phyloP scores from a whole-genome alignment of 2,329 filamentous ascomycete genomes.

The Drechslerella dactyloides region DNA sequence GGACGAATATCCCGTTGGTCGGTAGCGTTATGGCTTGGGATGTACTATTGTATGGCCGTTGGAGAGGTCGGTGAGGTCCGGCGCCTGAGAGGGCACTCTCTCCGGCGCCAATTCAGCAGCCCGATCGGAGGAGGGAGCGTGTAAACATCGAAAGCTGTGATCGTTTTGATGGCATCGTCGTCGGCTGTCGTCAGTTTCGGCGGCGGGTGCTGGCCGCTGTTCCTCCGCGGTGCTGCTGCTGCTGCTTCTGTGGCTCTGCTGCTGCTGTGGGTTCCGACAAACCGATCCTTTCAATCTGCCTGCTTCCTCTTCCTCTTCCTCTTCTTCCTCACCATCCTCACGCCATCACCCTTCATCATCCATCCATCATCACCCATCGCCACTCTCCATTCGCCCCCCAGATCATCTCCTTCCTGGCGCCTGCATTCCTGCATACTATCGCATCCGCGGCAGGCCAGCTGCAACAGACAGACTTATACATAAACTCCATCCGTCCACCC shows the following conservation, averaged over 20 bases:
- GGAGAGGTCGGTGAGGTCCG: no score
- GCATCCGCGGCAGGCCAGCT: not conserved
- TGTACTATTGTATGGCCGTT: no score
- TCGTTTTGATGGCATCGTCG: no score
- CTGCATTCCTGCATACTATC: not conserved
- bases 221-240: not conserved
- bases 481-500: not conserved
- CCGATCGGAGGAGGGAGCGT: no score
- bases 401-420: constrained; percentile 4
- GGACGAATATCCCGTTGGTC: not conserved
- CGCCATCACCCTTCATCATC: constrained; percentile 14
- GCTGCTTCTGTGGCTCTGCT: not conserved
- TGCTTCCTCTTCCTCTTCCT: constrained; percentile 1
- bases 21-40: not conserved
- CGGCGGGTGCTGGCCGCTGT: not conserved
- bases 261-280: not conserved
- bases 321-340: constrained; percentile 31
- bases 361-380: constrained; percentile 8
- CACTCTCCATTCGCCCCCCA: not conserved
- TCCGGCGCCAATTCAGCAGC: no score
- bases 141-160: no score
- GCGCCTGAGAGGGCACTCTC: no score
- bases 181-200: constrained; percentile 1
- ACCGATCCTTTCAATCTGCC: not conserved
- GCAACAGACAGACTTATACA: no score